Evolutionary conservation across 352 stramenopile genomes (phyloP).

Genomic region (Globisporangium yorkense): DNA sequence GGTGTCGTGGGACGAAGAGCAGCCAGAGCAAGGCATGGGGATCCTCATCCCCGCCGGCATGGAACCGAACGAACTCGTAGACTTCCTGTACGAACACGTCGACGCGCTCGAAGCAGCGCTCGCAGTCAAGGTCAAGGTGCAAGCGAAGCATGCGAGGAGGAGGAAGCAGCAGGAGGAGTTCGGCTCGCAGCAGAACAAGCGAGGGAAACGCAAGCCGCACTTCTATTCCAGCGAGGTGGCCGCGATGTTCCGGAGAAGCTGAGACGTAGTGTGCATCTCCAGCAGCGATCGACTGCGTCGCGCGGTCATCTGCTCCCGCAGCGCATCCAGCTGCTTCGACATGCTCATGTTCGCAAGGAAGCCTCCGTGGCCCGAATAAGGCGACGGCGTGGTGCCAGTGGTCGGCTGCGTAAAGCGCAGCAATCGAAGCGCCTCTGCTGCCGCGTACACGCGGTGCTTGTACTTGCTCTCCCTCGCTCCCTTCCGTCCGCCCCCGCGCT

Average conservation of each 20-base stretch:
- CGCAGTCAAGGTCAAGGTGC: conserved; percentile 19
- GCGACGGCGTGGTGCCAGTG: conserved; percentile 4
- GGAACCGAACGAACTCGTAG: conserved; percentile 41
- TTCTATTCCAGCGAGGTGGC: conserved; percentile 56
- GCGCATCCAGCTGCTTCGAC: conserved; percentile 14
- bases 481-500: neutral
- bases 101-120: conserved; percentile 58
- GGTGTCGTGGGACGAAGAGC: conserved; percentile 42
- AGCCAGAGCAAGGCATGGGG: conserved; percentile 58
- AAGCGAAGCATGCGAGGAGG: conserved; percentile 8
- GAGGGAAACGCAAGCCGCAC: conserved; percentile 24
- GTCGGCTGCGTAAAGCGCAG: conserved; percentile 40
- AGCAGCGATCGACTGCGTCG: conserved; percentile 3
- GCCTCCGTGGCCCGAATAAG: conserved; percentile 6
- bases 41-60: conserved; percentile 62
- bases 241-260: conserved; percentile 39
- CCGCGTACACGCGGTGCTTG: conserved; percentile 35
- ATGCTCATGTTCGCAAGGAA: conserved; percentile 9
- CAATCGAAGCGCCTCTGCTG: conserved; percentile 39
- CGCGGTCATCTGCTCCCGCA: conserved; percentile 14
- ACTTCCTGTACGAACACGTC: conserved; percentile 57
- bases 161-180: neutral
- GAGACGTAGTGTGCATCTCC: conserved; percentile 15
- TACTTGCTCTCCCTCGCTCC: conserved; percentile 14
- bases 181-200: neutral